phyloP scores from a whole-genome alignment of 768 basidiomycete species.

The Postia placenta region DNA sequence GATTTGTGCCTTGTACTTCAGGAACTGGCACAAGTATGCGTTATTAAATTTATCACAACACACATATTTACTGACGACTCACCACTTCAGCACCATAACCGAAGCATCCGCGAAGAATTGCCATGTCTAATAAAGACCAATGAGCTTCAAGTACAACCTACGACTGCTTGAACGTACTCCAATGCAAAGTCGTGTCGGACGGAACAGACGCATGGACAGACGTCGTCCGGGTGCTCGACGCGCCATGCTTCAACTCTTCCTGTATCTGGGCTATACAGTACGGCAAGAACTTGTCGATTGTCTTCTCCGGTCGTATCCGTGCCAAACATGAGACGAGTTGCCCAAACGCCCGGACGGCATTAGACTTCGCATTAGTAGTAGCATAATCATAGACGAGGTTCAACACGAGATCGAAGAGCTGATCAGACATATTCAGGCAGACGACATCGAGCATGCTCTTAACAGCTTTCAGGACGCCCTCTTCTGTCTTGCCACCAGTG shows the following conservation, averaged over 20 bases:
- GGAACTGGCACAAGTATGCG: no score
- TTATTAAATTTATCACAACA: background rate
- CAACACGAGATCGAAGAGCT: slow-evolving; percentile 79
- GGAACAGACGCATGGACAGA: slow-evolving; percentile 67
- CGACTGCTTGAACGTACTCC: slow-evolving; percentile 56
- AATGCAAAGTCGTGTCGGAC: slow-evolving; percentile 87
- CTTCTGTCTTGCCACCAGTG: slow-evolving; percentile 82
- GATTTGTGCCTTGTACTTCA: slow-evolving; percentile 63
- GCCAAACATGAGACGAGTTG: slow-evolving; percentile 84
- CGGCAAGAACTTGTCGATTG: slow-evolving; percentile 74
- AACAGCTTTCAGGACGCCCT: slow-evolving; percentile 69
- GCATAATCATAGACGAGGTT: slow-evolving; percentile 83
- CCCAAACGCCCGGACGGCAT: slow-evolving; percentile 86
- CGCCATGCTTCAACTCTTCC: slow-evolving; percentile 84
- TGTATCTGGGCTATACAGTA: slow-evolving; percentile 72
- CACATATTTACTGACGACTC: slow-evolving; percentile 26
- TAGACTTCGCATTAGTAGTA: slow-evolving; percentile 84
- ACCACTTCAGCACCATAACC: slow-evolving; percentile 66
- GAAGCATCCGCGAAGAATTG: slow-evolving; percentile 77
- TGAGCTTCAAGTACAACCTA: slow-evolving; percentile 2
- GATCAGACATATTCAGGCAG: slow-evolving; percentile 72
- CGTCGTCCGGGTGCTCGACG: slow-evolving; percentile 80
- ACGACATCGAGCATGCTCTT: slow-evolving; percentile 78
- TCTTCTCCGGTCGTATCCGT: slow-evolving; percentile 68
- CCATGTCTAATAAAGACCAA: slow-evolving; percentile 47